These are phyloP conservation scores for Metschnikowia colocasiae DNA, from an alignment of 805 yeast species.

Conservation along the genomic window DNA sequence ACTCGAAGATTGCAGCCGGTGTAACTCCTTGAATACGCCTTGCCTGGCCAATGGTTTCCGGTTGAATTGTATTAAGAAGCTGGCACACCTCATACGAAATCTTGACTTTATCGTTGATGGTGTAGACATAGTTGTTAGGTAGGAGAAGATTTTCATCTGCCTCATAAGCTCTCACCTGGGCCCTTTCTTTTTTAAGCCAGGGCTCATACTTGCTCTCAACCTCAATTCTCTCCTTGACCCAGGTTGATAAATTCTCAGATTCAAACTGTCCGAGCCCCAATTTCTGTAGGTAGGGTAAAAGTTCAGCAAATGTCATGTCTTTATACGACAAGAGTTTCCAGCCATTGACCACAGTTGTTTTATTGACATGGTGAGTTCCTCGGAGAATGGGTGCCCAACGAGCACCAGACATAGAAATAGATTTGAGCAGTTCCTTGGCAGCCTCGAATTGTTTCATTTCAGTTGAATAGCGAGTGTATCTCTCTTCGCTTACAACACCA, in stretches of 20 bases:
- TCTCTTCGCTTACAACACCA: constrained; percentile 62
- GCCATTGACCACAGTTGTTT: constrained; percentile 43
- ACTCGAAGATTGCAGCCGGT: constrained; percentile 84
- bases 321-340: constrained; percentile 67
- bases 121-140: constrained; percentile 68
- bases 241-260: constrained; percentile 19
- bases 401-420: constrained; percentile 47
- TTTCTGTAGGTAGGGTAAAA: constrained; percentile 27
- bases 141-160: constrained; percentile 75
- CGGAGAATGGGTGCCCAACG: constrained; percentile 59
- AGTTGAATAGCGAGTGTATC: constrained; percentile 47
- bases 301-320: constrained; percentile 30
- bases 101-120: constrained; percentile 43
- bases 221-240: constrained; percentile 59
- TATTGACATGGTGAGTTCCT: constrained; percentile 45
- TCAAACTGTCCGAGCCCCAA: constrained; percentile 25
- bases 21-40: constrained; percentile 92
- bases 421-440: constrained; percentile 44
- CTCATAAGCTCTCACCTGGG: constrained; percentile 68
- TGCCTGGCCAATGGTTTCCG: constrained; percentile 92
- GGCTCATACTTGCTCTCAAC: constrained; percentile 84
- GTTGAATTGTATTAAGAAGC: constrained; percentile 69
- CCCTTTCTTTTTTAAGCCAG: constrained; percentile 67
- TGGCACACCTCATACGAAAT: constrained; percentile 74
- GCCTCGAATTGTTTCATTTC: constrained; percentile 46